Evolutionary conservation across 148 eudicot species (phyloP).

Genomic region (Polygonum aviculare): DNA sequence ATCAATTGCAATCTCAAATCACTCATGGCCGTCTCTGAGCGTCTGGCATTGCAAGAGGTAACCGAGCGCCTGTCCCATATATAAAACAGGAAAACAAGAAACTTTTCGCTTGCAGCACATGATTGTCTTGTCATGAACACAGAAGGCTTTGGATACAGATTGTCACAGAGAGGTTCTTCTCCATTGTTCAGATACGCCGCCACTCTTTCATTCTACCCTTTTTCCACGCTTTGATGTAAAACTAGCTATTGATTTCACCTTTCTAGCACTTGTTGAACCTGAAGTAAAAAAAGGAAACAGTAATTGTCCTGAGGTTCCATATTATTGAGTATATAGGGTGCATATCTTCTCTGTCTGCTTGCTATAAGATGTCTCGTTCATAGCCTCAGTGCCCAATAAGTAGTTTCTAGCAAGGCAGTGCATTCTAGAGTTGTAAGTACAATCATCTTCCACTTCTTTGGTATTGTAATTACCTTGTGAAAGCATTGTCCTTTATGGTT

Average conservation of each 20-base stretch:
- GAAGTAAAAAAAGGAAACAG: neutral
- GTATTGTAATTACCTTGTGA: neutral
- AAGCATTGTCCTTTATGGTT: neutral
- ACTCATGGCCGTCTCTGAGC: slow-evolving; percentile 53
- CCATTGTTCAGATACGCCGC: neutral
- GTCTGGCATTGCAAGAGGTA: slow-evolving; percentile 44
- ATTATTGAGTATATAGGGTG: neutral
- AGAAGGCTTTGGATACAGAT: slow-evolving; percentile 12
- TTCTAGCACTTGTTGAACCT: neutral
- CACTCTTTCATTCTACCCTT: neutral
- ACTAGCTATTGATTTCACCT: neutral
- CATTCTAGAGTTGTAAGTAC: neutral
- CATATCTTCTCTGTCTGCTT: neutral
- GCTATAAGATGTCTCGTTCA: neutral
- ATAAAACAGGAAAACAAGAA: slow-evolving; percentile 5
- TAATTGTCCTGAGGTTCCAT: neutral
- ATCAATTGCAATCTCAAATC: slow-evolving; percentile 71
- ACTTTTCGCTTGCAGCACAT: slow-evolving; percentile 1
- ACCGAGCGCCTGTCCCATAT: slow-evolving; percentile 40
- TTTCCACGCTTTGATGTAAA: neutral
- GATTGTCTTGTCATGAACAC: slow-evolving; percentile 5
- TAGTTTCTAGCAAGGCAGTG: neutral
- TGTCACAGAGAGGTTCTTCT: neutral
- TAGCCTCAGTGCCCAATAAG: neutral
- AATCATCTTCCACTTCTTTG: neutral